Evolutionary conservation across 1,139 yeast species (phyloP).

Genomic region (Blastobotrys apis): DNA sequence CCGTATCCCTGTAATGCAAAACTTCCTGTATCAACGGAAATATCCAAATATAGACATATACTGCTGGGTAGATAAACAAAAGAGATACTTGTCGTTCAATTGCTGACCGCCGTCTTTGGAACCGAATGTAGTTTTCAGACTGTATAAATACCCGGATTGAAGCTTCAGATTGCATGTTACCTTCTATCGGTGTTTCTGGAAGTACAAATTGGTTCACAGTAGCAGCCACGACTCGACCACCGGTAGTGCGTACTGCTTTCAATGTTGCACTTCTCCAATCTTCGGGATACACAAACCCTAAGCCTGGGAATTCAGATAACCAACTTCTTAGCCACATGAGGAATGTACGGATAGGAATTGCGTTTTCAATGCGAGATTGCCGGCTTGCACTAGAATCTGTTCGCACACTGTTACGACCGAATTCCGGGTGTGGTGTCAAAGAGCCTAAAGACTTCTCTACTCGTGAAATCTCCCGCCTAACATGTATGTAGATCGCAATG

Average conservation of each 20-base stretch:
- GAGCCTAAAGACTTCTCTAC: conserved; percentile 26
- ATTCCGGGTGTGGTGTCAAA: too few species aligned
- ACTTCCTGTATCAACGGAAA: conserved; percentile 54
- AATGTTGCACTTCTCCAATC: conserved; percentile 20
- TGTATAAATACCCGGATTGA: conserved; percentile 14
- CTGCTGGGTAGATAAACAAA: conserved; percentile 73
- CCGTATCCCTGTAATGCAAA: conserved; percentile 12
- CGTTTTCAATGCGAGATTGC: too few species aligned
- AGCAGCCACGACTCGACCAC: conserved; percentile 13
- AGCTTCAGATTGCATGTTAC: conserved; percentile 2
- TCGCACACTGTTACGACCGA: too few species aligned
- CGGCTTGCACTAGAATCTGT: too few species aligned
- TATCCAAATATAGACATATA: conserved; percentile 70
- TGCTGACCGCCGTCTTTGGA: conserved; percentile 49
- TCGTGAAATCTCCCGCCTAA: conserved; percentile 28
- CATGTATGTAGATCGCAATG: conserved; percentile 64
- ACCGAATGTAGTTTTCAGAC: conserved; percentile 21
- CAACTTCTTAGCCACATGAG: conserved; percentile 3
- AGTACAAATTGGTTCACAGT: conserved; percentile 16
- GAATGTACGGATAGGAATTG: too few species aligned
- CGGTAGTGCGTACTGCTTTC: conserved; percentile 12
- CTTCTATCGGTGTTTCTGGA: conserved; percentile 38
- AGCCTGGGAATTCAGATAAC: conserved; percentile 19
- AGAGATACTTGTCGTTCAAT: conserved; percentile 71
- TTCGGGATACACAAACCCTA: conserved; percentile 16